Evolutionary conservation across 306 rosid species (phyloP), one percentile per base, ranked within the genome.

Genomic region (Cucurbita maxima): DNA sequence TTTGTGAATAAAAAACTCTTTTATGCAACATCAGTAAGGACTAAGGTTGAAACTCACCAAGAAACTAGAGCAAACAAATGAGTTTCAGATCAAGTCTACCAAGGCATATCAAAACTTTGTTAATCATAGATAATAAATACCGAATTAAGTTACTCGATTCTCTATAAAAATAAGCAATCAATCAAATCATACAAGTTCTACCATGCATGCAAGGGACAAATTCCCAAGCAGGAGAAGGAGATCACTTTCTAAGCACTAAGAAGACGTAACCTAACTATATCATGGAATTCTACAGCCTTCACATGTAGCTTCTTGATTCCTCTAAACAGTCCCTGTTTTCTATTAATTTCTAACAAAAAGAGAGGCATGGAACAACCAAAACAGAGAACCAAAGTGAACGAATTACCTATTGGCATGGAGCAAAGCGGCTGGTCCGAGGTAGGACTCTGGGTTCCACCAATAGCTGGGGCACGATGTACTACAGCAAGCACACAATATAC

Each of bases 381-480:
- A 40, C 15, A 55, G 2, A 30, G 34, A 30, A 47, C 20, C 22
- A 5, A 22, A 44, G 40, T 67, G 56, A 16, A 47, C 34, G 7
- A 44, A 30, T 70, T 86, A 95, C 99, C 99, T 83, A 73, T 95
- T 91, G 78, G 99, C 99, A 43, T 91, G 96, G 66, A 95, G 99
- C 87, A 95, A 74, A 16, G 99, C 96, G 0, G 99, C 99, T 4
- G 99, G 99, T 5, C 99, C 99, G 38, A 95, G 86, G 80, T 95
- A 95, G 7, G 91, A 78, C 87, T 95, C 97, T 3, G 99, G 96
- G 77, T 95, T 95, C 99, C 99, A 95, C 99, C 99, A 95, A 81
- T 95, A 95, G 82, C 99, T 95, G 22, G 99, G 99, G 84, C 99
- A 95, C 25, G 99, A 89, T 8, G 99, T 91, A 85, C 97, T 95